A percentile compares a stretch with the other conserved stretches of the same genome.
phyloP scores from a whole-genome alignment of 495 filamentous ascomycete genomes.

The Tuber melanosporum region DNA sequence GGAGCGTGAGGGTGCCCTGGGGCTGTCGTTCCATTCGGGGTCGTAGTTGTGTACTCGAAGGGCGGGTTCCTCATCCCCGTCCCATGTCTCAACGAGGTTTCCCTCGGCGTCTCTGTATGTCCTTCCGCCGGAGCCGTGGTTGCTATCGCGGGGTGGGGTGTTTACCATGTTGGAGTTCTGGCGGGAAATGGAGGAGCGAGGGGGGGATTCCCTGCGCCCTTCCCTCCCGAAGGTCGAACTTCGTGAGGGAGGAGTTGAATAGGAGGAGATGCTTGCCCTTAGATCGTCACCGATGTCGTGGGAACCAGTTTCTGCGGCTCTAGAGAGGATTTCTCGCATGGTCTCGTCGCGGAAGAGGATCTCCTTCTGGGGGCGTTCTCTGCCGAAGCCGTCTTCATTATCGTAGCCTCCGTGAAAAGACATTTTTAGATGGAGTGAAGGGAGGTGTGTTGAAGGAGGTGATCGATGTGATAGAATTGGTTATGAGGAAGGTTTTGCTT shows the following conservation, averaged over 20 bases:
- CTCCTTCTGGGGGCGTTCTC: background rate
- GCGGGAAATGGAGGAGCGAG: background rate
- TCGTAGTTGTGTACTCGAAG: background rate
- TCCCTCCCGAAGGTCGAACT: background rate
- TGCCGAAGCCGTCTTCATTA: background rate
- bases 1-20: background rate
- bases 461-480: background rate
- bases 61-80: background rate
- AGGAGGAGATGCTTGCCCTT: background rate
- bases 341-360: background rate
- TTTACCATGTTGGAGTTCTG: background rate
- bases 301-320: background rate
- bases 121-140: background rate
- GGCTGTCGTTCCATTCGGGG: background rate
- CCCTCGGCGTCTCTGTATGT: background rate
- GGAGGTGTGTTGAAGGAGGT: background rate
- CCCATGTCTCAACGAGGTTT: background rate
- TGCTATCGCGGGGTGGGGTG: background rate
- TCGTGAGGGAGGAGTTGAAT: background rate
- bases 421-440: constrained; percentile 4
- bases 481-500: background rate
- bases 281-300: background rate
- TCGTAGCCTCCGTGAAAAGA: constrained; percentile 3
- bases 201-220: background rate
- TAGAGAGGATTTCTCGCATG: background rate